phyloP scores from a whole-genome alignment of 805 yeast genomes.

The Candida cerambycidarum region DNA sequence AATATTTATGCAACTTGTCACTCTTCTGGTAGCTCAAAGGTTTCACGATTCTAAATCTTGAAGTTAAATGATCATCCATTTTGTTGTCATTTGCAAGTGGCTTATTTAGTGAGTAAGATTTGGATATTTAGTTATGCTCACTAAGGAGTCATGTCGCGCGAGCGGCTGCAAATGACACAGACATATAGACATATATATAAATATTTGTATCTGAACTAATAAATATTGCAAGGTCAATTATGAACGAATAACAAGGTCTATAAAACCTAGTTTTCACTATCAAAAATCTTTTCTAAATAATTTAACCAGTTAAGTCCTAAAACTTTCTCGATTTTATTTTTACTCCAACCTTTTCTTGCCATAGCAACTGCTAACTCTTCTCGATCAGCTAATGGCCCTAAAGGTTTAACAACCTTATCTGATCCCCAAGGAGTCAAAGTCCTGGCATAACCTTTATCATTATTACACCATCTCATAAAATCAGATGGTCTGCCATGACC shows the following conservation, averaged over 20 bases:
- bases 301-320: conserved; percentile 15
- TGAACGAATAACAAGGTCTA: no score
- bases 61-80: background rate
- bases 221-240: no score
- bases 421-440: conserved; percentile 16
- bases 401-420: conserved; percentile 15
- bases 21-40: background rate
- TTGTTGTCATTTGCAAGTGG: background rate
- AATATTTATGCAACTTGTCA: background rate
- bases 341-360: conserved; percentile 16
- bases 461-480: conserved; percentile 17
- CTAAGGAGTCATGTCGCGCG: conserved; percentile 26
- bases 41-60: conserved; percentile 6
- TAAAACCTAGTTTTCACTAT: background rate
- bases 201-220: no score
- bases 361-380: conserved; percentile 13
- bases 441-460: conserved; percentile 16
- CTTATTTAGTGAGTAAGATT: conserved; percentile 14
- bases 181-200: conserved; percentile 4
- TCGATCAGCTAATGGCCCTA: conserved; percentile 15
- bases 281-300: conserved; percentile 12
- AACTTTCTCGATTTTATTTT: conserved; percentile 14
- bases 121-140: conserved; percentile 21
- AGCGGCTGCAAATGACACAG: conserved; percentile 18
- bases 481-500: conserved; percentile 20